Conservation (phyloP, 208 protist species). For the Crithidia bombi region DNA sequence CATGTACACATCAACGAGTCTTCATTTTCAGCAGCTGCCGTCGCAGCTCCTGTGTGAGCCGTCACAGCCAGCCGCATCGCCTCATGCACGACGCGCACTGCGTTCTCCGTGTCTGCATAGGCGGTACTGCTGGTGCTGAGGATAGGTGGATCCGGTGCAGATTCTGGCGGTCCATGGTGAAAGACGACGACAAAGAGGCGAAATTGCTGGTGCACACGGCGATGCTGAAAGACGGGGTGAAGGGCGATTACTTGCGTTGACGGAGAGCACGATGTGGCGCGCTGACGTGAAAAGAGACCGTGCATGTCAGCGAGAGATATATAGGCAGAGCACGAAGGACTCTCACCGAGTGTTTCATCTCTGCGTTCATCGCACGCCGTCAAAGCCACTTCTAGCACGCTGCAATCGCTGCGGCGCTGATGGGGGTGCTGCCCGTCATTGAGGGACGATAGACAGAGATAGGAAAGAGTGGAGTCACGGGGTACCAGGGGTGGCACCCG, state of each 20-base stretch:
- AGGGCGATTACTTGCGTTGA: background rate
- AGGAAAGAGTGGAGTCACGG: too few species aligned
- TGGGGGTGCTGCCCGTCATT: too few species aligned
- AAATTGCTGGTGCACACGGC: background rate
- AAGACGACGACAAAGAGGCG: constrained; percentile 8
- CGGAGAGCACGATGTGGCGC: too few species aligned
- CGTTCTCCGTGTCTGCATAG: too few species aligned
- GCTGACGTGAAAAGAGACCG: background rate
- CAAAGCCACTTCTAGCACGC: constrained; percentile 2
- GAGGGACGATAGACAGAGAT: too few species aligned
- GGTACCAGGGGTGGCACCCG: too few species aligned
- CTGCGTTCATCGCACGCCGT: background rate
- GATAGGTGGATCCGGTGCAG: too few species aligned
- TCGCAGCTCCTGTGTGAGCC: background rate
- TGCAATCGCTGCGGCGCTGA: too few species aligned
- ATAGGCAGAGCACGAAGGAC: background rate
- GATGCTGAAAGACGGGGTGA: constrained; percentile 4
- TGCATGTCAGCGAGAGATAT: constrained; percentile 3
- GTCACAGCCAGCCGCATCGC: background rate
- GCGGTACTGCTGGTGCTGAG: background rate
- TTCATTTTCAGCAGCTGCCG: background rate
- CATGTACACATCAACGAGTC: too few species aligned
- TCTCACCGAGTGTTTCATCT: background rate
- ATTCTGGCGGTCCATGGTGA: background rate
- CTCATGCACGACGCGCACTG: background rate